Evolutionary conservation across 106 monocot species (phyloP).

Genomic region (Platanthera guangdongensis): DNA sequence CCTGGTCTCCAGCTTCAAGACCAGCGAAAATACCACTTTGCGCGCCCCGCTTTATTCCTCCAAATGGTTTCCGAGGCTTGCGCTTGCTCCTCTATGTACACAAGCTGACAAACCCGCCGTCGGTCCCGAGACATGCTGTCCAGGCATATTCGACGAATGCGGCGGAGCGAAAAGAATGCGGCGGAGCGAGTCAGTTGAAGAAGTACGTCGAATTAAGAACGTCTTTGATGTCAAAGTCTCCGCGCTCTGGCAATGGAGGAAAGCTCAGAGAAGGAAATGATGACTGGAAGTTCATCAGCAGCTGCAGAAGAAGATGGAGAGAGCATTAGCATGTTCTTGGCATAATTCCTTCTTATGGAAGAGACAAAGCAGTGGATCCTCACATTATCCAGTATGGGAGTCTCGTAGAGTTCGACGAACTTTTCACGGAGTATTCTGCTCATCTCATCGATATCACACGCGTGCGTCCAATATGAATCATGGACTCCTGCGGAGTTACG

Average conservation of each 20-base stretch:
- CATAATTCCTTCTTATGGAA: not conserved
- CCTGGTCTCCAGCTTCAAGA: too few relatives aligned
- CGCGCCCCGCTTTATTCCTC: too few relatives aligned
- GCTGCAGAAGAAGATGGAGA: conserved; percentile 32
- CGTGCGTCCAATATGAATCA: conserved; percentile 97
- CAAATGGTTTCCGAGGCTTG: too few relatives aligned
- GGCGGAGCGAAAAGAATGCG: not conserved
- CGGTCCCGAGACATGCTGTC: too few relatives aligned
- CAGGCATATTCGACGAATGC: not conserved
- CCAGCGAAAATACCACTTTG: too few relatives aligned
- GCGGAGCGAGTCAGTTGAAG: conserved; percentile 52
- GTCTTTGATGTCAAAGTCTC: conserved; percentile 64
- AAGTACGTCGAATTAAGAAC: conserved; percentile 74
- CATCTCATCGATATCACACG: conserved; percentile 85
- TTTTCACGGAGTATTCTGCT: conserved; percentile 81
- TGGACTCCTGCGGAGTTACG: conserved; percentile 66
- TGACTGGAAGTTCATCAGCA: conserved; percentile 53
- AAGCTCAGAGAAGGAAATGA: conserved; percentile 64
- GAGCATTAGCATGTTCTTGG: not conserved
- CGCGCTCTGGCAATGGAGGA: conserved; percentile 71
- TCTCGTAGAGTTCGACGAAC: conserved; percentile 89
- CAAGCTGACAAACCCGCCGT: too few relatives aligned
- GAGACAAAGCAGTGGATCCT: not conserved
- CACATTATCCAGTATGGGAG: conserved; percentile 87
- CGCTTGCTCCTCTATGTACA: too few relatives aligned